Evolutionary conservation across 352 stramenopile genomes (phyloP), one percentile per base, ranked within the genome.

Genomic region (Phytopythium mirpurense): DNA sequence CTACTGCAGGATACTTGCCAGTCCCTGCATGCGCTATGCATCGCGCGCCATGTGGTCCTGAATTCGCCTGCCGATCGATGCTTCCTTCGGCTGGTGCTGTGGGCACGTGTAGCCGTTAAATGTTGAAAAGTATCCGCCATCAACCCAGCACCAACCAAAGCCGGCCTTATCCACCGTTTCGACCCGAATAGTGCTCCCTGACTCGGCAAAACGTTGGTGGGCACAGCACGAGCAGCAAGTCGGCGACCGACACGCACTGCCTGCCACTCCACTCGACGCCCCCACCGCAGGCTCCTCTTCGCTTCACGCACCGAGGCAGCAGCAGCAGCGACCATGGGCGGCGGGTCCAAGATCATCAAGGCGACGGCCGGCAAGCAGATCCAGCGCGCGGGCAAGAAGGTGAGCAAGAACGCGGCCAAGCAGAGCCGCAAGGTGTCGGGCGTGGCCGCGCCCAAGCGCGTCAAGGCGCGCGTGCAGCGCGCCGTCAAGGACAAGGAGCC

Each of bases 401-500:
- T 89, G 26, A 42, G 38, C 57, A 89, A 91, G 72, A 78, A 77
- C 52, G 57, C 65, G 18, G 67, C 67, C 56, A 91, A 91, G 62
- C 63, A 86, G 63, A 82, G 70, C 64, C 75, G 78, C 57, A 90
- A 90, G 63, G 78, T 88, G 11, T 71, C 72, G 23, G 80, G 67
- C 32, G 61, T 83, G 54, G 70, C 74, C 53, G 88, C 88, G 65
- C 78, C 81, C 44, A 93, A 92, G 70, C 81, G 82, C 51, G 45
- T 88, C 37, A 94, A 93, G 57, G 86, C 81, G 14, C 70, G 87
- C 63, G 79, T 95, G 55, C 67, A 78, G 55, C 82, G 88, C 40
- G 78, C 78, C 23, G 72, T 96, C 54, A 93, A 96, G 72, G 75
- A 83, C 60, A 93, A 90, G 56, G 89, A 92, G 64, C 74, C 89